A percentile compares a stretch with the other conserved stretches of the same genome.
phyloP scores from a whole-genome alignment of 1,139 yeast species.

The Saccharomyces hybrid region DNA sequence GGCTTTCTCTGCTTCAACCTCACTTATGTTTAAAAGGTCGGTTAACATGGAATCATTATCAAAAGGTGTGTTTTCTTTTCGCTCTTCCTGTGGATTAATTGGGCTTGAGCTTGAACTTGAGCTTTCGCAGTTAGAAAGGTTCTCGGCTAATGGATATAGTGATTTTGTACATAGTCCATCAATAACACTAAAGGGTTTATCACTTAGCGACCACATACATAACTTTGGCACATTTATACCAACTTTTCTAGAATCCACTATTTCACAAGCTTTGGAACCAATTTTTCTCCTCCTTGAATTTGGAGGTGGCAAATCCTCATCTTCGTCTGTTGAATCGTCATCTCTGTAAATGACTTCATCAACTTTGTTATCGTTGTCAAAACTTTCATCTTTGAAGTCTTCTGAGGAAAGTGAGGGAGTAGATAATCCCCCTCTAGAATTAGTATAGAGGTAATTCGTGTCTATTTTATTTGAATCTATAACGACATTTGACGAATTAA shows the following conservation, averaged over 20 bases:
- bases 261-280: conserved; percentile 77
- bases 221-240: conserved; percentile 85
- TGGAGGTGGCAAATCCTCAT: conserved; percentile 61
- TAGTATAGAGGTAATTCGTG: background rate
- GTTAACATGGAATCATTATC: background rate
- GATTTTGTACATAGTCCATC: conserved; percentile 89
- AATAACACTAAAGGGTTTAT: conserved; percentile 84
- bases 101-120: background rate
- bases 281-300: conserved; percentile 46
- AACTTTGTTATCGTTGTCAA: conserved; percentile 19
- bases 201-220: conserved; percentile 86
- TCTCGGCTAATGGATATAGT: conserved; percentile 39
- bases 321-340: conserved; percentile 92
- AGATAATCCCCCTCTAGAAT: background rate
- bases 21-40: background rate
- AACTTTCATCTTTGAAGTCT: conserved; percentile 1
- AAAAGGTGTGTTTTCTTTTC: background rate
- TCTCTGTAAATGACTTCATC: conserved; percentile 30
- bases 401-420: background rate
- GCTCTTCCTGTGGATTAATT: background rate
- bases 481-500: background rate
- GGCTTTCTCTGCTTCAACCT: background rate
- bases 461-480: background rate
- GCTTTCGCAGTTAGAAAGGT: background rate
- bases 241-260: conserved; percentile 72